Conservation (phyloP, 129 eudicot genomes). For the Flaveria bidentis region DNA sequence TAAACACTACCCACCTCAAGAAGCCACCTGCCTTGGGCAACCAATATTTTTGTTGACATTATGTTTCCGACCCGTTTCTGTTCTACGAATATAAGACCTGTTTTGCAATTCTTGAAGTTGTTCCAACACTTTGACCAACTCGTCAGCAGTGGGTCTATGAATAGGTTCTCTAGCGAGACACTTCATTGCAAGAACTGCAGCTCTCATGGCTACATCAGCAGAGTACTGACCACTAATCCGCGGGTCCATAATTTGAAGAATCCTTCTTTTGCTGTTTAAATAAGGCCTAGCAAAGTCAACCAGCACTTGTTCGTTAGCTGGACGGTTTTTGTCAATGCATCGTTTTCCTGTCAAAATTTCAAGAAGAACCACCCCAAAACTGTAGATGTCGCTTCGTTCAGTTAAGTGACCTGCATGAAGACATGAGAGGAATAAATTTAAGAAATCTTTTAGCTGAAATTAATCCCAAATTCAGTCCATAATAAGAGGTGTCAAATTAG, state of each 20-base stretch:
- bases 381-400: conserved; percentile 78
- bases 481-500: neutral
- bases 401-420: conserved; percentile 76
- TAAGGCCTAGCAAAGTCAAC: conserved; percentile 82
- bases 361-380: conserved; percentile 90
- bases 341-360: conserved; percentile 82
- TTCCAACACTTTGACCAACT: conserved; percentile 67
- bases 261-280: conserved; percentile 56
- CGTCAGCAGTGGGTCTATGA: conserved; percentile 63
- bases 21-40: conserved; percentile 38
- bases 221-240: conserved; percentile 75
- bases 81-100: conserved; percentile 31
- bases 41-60: conserved; percentile 29
- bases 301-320: conserved; percentile 69
- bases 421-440: conserved; percentile 1
- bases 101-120: conserved; percentile 55
- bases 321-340: conserved; percentile 68
- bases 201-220: conserved; percentile 44
- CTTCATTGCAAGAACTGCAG: conserved; percentile 64
- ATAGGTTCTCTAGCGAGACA: conserved; percentile 67
- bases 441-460: neutral
- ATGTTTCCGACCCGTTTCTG: conserved; percentile 35
- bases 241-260: conserved; percentile 65
- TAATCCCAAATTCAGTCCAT: neutral
- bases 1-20: conserved; percentile 32